A percentile compares a stretch with the other conserved stretches of the same genome.
Evolutionary conservation across 2,329 filamentous ascomycete genomes (phyloP).

Genomic region (Stagonosporopsis vannaccii): DNA sequence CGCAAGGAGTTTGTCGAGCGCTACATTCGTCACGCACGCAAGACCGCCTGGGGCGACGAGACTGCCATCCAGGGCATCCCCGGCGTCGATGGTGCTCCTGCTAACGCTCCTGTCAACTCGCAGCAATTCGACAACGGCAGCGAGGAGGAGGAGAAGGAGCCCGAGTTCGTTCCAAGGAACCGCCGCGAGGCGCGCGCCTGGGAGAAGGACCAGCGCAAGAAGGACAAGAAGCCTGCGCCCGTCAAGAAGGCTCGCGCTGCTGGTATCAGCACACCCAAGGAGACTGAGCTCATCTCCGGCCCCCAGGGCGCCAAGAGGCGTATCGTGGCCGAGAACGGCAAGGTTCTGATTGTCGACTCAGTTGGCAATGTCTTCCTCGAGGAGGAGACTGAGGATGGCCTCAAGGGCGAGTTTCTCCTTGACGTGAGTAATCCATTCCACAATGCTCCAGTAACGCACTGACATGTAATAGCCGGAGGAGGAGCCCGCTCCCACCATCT

Average conservation of each 20-base stretch:
- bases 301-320: conserved; percentile 82
- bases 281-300: conserved; percentile 59
- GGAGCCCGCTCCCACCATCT: conserved; percentile 76
- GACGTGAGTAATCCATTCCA: conserved; percentile 69
- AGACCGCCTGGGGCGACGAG: conserved; percentile 89
- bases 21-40: conserved; percentile 88
- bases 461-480: conserved; percentile 70
- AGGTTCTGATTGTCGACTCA: conserved; percentile 90
- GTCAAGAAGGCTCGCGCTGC: conserved; percentile 64
- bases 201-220: conserved; percentile 80
- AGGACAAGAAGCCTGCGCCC: conserved; percentile 58
- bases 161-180: conserved; percentile 70
- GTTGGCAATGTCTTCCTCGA: conserved; percentile 94
- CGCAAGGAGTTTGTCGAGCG: conserved; percentile 90
- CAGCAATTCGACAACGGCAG: conserved; percentile 37
- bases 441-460: conserved; percentile 21
- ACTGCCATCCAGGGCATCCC: conserved; percentile 71
- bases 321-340: conserved; percentile 93
- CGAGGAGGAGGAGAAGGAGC: conserved; percentile 52
- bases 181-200: conserved; percentile 86
- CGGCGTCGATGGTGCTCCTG: conserved; percentile 58
- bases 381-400: conserved; percentile 86
- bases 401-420: conserved; percentile 81
- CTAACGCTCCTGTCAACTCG: conserved; percentile 32
- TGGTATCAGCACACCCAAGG: conserved; percentile 63